Evolutionary conservation across 139 green algal species (phyloP), one percentile per base, ranked within the genome.

Genomic region (Coelastrella sp.): DNA sequence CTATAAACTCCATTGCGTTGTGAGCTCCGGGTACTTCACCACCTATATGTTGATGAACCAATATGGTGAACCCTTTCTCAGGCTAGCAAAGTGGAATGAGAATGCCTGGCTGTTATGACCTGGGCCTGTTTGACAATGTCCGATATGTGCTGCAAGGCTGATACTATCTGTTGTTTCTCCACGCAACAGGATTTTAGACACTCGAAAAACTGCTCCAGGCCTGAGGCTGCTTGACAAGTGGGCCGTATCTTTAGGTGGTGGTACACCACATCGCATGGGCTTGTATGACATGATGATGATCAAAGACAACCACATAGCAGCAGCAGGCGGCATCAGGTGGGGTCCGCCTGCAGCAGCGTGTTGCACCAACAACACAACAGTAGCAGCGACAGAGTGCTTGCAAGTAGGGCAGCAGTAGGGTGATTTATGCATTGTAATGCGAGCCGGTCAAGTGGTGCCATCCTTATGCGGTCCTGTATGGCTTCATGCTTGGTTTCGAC

Each of bases 221-320:
- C 92, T 99, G 78, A 94, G 98, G 2, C 60, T 99, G 90, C 86
- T 98, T 60, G 98, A 99, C 96, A 99, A 99, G 93, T 99, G 98
- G 98, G 98, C 98, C 57, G 98, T 99, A 32, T 85, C 97, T 4
- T 98, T 99, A 14, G 87, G 95, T 5, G 95, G 93, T n/a, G 95
- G 95, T 61, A 61, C 58, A 56, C 95, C 95, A 74, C 95, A 97
- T 86, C 92, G 94, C 81, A 98, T 98, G 94, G 96, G 96, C 0
- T 88, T 98, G 86, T 99, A 96, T 89, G 98, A 99, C 95, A 99
- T 99, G 98, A 95, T 99, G 90, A 99, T 99, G 97, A 99, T 99
- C 92, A 99, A 99, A 90, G 98, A 99, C 96, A 99, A 99, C 94
- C 98, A 99, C 95, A 97, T 99, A 58, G 96, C 97, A 22, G 98